These are phyloP conservation scores for Silene latifolia DNA, from an alignment of 148 eudicot genomes.

Conservation along the genomic window DNA sequence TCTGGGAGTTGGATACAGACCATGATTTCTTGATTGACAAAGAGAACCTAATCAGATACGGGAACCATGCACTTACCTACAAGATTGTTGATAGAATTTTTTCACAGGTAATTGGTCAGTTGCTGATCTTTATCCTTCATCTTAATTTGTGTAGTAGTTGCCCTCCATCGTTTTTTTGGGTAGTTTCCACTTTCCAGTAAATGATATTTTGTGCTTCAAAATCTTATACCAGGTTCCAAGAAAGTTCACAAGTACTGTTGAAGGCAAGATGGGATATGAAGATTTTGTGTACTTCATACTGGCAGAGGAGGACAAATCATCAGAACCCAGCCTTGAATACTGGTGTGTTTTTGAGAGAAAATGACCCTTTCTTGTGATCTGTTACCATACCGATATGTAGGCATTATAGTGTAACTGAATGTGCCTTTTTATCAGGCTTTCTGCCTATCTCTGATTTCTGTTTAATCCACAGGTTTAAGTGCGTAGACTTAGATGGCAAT, in stretches of 20 bases:
- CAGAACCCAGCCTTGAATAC: conserved; percentile 93
- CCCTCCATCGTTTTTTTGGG: background rate
- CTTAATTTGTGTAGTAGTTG: background rate
- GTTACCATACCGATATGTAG: background rate
- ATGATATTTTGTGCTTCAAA: conserved; percentile 3
- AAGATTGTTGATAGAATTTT: conserved; percentile 90
- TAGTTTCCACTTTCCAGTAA: background rate
- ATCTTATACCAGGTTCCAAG: conserved; percentile 57
- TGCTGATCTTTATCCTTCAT: background rate
- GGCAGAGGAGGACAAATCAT: conserved; percentile 96
- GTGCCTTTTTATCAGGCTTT: background rate
- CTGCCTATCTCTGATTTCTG: conserved; percentile 3
- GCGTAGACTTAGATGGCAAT: conserved; percentile 96
- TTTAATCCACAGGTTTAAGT: conserved; percentile 72
- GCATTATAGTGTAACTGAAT: background rate
- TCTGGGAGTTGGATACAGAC: conserved; percentile 97
- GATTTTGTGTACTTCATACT: conserved; percentile 95
- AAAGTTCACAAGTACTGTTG: conserved; percentile 80
- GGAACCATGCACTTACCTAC: conserved; percentile 96
- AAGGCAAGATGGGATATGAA: conserved; percentile 98
- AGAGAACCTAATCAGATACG: conserved; percentile 91
- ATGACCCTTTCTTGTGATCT: background rate
- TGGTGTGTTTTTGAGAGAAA: conserved; percentile 46
- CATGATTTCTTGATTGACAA: conserved; percentile 94
- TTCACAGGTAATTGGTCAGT: conserved; percentile 64